Evolutionary conservation across 2,329 filamentous ascomycete species (phyloP), one percentile per base, ranked within the genome.

Genomic region (Alternaria viburni): DNA sequence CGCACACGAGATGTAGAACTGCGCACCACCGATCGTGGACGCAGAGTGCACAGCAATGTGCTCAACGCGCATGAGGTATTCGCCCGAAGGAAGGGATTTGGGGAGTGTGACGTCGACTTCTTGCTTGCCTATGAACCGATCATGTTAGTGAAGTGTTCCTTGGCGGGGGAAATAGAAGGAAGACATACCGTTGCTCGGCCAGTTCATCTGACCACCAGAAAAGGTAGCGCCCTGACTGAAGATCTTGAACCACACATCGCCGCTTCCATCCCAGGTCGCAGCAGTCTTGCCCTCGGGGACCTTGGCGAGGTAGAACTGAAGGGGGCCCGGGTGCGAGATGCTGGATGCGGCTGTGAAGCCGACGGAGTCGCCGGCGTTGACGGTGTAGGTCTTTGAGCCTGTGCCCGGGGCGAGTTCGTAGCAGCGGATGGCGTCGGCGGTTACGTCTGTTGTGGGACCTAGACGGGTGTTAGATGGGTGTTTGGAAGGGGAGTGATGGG

Each of bases 1-100:
- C 1, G 79, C 81, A 69, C 83, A 84, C 4, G 77, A 76, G 36
- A 83, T 78, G 69, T 84, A 84, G 70, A 84, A 83, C 32, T 68
- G 79, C 6, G 79, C 79, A 15, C 79, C 79, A 2, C 72, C 73
- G 8, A 61, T 56, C 3, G 64, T 65, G 6, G 70, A 63, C 1
- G 80, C 81, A 54, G 77, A 76, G 66, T 84, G 83, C 36, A 84
- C 71, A 2, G 77, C 83, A 58, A 85, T 82, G 56, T 85, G 83
- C 71, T 85, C 83, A 43, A 81, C 77, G 9, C 83, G 75, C 19
- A 85, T 70, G 13, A 85, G 72, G 68, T 85, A 85, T 65, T 85
- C 76, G 25, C 83, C 83, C 1, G 73, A 69, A 2, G 83, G 82
- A 2, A 78, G 74, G 25, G 72, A 73, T 26, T 71, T 74, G 6